Percentiles rank a stretch among this genome's conserved stretches.
Conservation (phyloP, 179 eudicot species). For the Heliamphora pulchella region DNA sequence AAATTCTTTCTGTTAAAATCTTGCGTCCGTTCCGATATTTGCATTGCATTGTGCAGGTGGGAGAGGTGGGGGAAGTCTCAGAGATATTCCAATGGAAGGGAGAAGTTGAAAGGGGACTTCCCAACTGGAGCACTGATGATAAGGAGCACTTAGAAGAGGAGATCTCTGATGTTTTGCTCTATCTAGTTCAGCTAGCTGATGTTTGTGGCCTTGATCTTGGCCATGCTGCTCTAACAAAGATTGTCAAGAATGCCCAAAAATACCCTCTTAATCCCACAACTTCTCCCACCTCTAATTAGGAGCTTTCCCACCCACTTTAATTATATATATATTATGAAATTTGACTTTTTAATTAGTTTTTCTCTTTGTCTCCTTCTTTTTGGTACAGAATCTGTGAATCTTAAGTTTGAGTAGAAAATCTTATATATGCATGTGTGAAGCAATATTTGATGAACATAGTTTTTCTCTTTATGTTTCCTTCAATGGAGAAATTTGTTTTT, state of each 20-base stretch:
- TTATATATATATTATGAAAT: no score
- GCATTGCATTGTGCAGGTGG: conserved; percentile 34
- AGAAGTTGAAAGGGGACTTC: conserved; percentile 61
- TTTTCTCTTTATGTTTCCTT: no score
- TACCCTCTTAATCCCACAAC: conserved; percentile 27
- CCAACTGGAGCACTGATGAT: conserved; percentile 52
- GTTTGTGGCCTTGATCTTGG: conserved; percentile 65
- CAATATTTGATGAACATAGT: no score
- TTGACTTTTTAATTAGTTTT: no score
- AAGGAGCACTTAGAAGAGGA: conserved; percentile 55
- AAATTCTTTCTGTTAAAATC: no score
- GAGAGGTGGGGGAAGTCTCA: conserved; percentile 71
- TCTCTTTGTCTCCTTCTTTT: no score
- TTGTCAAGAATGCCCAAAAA: conserved; percentile 42
- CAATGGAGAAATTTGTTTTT: no score
- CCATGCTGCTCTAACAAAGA: conserved; percentile 55
- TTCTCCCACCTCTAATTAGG: conserved; percentile 1
- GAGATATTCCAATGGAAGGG: conserved; percentile 80
- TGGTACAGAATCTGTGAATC: no score
- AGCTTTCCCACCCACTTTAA: not conserved
- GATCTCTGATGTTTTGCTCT: conserved; percentile 56
- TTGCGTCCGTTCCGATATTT: no score
- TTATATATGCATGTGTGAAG: no score
- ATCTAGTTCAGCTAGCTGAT: conserved; percentile 54
- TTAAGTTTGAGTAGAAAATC: no score